Evolutionary conservation across 345 rosid species (phyloP).

Genomic region (Atalantia buxifolia): DNA sequence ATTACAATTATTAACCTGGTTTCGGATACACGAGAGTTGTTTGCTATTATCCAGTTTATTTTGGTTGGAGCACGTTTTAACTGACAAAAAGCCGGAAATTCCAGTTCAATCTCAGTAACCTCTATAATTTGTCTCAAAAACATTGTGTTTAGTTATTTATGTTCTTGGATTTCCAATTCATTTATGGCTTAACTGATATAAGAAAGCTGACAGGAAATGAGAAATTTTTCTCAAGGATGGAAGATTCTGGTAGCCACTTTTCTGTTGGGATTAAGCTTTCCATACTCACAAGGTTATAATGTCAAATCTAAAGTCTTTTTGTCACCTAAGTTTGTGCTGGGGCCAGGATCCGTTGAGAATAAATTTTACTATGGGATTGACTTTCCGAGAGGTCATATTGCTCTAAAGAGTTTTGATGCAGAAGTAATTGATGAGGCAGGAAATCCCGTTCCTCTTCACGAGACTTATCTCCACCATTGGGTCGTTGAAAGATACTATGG

Average conservation of each 20-base stretch:
- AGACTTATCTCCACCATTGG: conserved; percentile 97
- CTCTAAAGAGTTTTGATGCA: conserved; percentile 61
- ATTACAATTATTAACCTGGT: not conserved
- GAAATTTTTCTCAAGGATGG: conserved; percentile 6
- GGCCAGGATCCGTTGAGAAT: conserved; percentile 77
- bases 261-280: conserved; percentile 21
- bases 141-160: not conserved
- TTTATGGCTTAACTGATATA: not conserved
- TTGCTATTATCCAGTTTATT: not conserved
- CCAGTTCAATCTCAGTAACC: not conserved
- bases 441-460: conserved; percentile 63
- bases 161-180: not conserved
- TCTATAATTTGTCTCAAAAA: not conserved
- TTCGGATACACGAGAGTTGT: not conserved
- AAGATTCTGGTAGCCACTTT: conserved; percentile 18
- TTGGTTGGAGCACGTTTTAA: not conserved
- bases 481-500: conserved; percentile 45
- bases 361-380: conserved; percentile 45
- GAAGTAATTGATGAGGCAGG: conserved; percentile 74
- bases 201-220: conserved; percentile 31
- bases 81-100: not conserved
- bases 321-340: conserved; percentile 65
- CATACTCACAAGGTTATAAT: conserved; percentile 22
- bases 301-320: conserved; percentile 54
- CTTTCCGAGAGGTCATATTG: conserved; percentile 85